phyloP scores from a whole-genome alignment of 2,329 filamentous ascomycete genomes.

The Trichoderma harzianum region DNA sequence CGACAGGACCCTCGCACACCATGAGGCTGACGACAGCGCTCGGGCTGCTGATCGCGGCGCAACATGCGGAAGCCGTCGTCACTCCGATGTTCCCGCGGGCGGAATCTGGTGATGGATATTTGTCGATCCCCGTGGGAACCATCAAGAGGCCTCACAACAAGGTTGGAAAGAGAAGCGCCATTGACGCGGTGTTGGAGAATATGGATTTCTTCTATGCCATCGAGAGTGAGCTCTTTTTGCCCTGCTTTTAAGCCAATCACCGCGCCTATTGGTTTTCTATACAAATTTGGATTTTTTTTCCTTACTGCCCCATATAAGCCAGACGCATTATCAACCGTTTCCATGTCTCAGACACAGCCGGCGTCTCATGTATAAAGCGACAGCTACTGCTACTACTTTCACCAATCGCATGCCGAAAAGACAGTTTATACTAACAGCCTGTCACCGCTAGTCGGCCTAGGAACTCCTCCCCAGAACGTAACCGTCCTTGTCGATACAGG shows the following conservation, averaged over 20 bases:
- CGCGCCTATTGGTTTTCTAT: background rate
- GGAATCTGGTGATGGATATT: constrained; percentile 34
- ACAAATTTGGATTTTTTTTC: background rate
- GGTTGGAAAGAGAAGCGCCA: constrained; percentile 26
- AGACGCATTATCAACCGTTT: background rate
- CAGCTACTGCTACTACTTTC: background rate
- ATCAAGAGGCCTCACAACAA: constrained; percentile 28
- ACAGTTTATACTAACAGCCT: background rate
- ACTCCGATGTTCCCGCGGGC: constrained; percentile 28
- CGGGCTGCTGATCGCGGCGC: constrained; percentile 19
- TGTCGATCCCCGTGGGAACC: constrained; percentile 36
- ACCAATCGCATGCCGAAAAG: background rate
- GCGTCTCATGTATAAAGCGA: background rate
- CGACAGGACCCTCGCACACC: background rate
- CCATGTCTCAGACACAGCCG: background rate
- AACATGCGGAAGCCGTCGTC: constrained; percentile 8
- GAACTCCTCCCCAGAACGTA: constrained; percentile 41
- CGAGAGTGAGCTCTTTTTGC: constrained; percentile 27
- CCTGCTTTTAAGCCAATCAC: background rate
- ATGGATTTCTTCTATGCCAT: constrained; percentile 39
- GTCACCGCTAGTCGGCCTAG: constrained; percentile 38
- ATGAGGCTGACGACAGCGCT: constrained; percentile 21
- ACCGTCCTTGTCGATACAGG: constrained; percentile 51
- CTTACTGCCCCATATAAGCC: background rate
- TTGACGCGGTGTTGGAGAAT: constrained; percentile 34